These are phyloP conservation scores for Cymbidium sinense DNA, from an alignment of 106 monocot species.

Conservation along the genomic window DNA sequence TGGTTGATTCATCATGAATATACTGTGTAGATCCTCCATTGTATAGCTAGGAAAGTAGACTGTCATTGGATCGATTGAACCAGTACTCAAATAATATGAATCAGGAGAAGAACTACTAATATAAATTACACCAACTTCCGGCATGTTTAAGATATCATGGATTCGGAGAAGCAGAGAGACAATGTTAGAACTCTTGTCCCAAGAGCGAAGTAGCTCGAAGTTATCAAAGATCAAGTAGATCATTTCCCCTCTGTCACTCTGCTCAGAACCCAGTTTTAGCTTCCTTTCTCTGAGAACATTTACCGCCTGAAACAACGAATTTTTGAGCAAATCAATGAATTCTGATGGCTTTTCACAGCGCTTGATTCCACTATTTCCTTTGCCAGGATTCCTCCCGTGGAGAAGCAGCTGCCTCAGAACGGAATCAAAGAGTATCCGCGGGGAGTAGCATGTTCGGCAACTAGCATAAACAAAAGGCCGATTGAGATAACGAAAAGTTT, in stretches of 20 bases:
- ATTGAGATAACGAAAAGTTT: constrained; percentile 45
- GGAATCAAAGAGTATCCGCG: constrained; percentile 52
- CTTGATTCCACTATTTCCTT: constrained; percentile 29
- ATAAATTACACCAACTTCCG: constrained; percentile 63
- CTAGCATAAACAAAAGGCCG: constrained; percentile 60
- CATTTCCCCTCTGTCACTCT: constrained; percentile 31
- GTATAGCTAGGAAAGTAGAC: constrained; percentile 80
- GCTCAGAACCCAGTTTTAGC: constrained; percentile 3
- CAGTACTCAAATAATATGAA: constrained; percentile 42
- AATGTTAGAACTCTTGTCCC: constrained; percentile 52
- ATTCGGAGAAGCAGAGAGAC: constrained; percentile 57
- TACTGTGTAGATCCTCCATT: constrained; percentile 52
- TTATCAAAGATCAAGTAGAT: constrained; percentile 83
- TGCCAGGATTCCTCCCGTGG: constrained; percentile 15
- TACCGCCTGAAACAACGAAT: constrained; percentile 21
- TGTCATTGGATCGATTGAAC: constrained; percentile 48
- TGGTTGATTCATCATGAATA: constrained; percentile 58
- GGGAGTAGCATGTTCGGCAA: constrained; percentile 54
- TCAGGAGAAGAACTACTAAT: constrained; percentile 65
- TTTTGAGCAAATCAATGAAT: constrained; percentile 53
- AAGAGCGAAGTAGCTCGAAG: constrained; percentile 54
- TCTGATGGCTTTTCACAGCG: constrained; percentile 67
- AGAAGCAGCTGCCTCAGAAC: constrained; percentile 50
- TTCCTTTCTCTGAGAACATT: background rate
- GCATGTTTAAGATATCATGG: constrained; percentile 38